Evolutionary conservation across 140 eudicot genomes (phyloP), one percentile per base, ranked within the genome.

Genomic region (Flaveria floridana): DNA sequence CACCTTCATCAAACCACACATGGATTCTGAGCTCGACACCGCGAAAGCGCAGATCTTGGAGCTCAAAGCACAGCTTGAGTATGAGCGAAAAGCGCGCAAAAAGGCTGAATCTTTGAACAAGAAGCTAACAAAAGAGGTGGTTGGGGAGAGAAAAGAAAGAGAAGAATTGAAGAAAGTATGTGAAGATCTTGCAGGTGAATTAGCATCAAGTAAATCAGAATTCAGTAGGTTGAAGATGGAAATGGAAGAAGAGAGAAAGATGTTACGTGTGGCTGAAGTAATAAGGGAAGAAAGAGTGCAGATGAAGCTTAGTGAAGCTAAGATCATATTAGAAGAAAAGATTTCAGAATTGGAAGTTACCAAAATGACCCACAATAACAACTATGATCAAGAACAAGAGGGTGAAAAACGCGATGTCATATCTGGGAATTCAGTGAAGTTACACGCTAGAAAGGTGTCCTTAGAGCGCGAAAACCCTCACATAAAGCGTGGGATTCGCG

Each of bases 271-370:
- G 80, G 90, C 98, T 15, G 98, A 92, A 83, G 91, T 89, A 1
- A 76, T 92, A 37, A 82, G 98, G 70, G 96, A 93, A 55, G 96
- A 93, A 64, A 81, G 98, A 46, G 92, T 93, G 2, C 98, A 93
- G 25, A 93, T 93, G 98, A 93, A 92, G 83, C 90, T 92, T 20
- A 76, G 84, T 10, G 97, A 92, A 15, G 98, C 98, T 0, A 90
- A 89, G 52, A 5, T 82, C 7, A 34, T 89, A 77, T 69, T 88
- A 15, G 96, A 92, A 73, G 89, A 89, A 61, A 89, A 89, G 76
- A 44, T 91, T 21, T 77, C 78, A 0, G 89, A 85, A 79, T 66
- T 85, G 71, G 91, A 89, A 46, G 79, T 50, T 46, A 28, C 73
- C 1, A 87, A 75, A 78, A 56, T 57, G 71, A 75, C 68, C 20